phyloP scores from a whole-genome alignment of 495 filamentous ascomycete genomes.

The Penicillium mononematosum region DNA sequence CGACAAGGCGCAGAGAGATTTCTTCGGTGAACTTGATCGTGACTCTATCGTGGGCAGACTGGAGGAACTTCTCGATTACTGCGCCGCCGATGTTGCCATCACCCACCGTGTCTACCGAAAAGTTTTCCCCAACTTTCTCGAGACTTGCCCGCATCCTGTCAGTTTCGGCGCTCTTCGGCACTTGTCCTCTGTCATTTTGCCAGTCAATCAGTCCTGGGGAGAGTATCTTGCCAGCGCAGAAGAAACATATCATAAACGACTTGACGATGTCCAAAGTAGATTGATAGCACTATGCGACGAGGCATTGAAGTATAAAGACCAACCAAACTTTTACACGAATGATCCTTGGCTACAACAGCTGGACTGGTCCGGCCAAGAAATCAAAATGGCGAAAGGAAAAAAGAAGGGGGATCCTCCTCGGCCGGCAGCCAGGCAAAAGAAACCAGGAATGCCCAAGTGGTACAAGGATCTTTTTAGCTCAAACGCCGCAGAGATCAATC shows the following conservation, averaged over 20 bases:
- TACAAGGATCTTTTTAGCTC: conserved; percentile 86
- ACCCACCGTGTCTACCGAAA: conserved; percentile 91
- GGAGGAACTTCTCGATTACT: conserved; percentile 88
- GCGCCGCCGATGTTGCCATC: conserved; percentile 88
- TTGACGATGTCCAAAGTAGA: conserved; percentile 71
- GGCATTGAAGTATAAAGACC: conserved; percentile 69
- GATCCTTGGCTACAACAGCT: conserved; percentile 93
- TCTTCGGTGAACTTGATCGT: conserved; percentile 80
- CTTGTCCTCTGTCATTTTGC: conserved; percentile 87
- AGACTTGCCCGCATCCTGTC: conserved; percentile 91
- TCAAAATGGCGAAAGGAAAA: conserved; percentile 88
- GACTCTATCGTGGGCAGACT: conserved; percentile 65
- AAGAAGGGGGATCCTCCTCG: conserved; percentile 76
- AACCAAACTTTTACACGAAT: conserved; percentile 62
- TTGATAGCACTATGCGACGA: conserved; percentile 69
- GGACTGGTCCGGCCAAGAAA: conserved; percentile 90
- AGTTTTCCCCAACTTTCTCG: conserved; percentile 84
- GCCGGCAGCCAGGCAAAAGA: conserved; percentile 82
- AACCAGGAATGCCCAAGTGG: conserved; percentile 92
- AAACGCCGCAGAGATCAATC: conserved; percentile 58
- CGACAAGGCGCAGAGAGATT: conserved; percentile 83
- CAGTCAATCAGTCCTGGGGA: conserved; percentile 84
- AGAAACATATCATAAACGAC: conserved; percentile 73
- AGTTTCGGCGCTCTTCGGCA: conserved; percentile 94
- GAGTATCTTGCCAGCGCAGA: conserved; percentile 79